Percentiles rank a stretch among this genome's conserved stretches.
These are phyloP conservation scores for Barbarea vulgaris DNA, from an alignment of 345 rosid genomes.

Conservation along the genomic window DNA sequence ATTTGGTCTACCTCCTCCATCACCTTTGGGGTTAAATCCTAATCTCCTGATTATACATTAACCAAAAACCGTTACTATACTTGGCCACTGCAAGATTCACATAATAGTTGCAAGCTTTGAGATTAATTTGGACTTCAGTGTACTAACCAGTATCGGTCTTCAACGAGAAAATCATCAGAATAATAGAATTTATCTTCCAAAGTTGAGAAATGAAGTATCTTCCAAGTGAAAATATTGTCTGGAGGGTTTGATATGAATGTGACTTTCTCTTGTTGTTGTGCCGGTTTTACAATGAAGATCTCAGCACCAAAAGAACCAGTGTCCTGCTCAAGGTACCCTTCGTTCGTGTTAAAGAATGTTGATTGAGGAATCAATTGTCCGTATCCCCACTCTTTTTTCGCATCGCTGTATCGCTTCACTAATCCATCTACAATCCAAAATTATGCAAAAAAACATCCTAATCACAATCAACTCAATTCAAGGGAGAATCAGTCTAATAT, in stretches of 20 bases:
- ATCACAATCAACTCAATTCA: neutral
- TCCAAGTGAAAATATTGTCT: constrained; percentile 38
- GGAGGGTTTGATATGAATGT: constrained; percentile 35
- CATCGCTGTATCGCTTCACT: constrained; percentile 29
- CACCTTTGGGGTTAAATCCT: constrained; percentile 42
- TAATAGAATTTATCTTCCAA: constrained; percentile 25
- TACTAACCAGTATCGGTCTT: constrained; percentile 43
- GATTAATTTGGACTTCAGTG: neutral
- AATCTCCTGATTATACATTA: constrained; percentile 31
- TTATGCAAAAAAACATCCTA: neutral
- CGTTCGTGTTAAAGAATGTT: constrained; percentile 25
- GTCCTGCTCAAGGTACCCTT: constrained; percentile 37
- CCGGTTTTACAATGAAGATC: constrained; percentile 31
- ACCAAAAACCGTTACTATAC: neutral
- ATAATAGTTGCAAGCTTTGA: neutral
- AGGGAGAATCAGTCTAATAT: neutral
- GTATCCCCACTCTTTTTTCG: constrained; percentile 42
- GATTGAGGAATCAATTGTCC: constrained; percentile 33
- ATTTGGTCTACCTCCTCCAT: constrained; percentile 28
- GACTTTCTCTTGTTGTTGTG: constrained; percentile 23
- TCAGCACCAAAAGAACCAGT: constrained; percentile 49
- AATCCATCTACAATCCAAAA: constrained; percentile 36
- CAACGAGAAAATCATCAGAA: constrained; percentile 35
- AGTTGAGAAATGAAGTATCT: constrained; percentile 34
- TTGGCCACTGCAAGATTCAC: neutral